Evolutionary conservation across 78 protist genomes (phyloP).

Genomic region (Dictyostelium brefeldianum): DNA sequence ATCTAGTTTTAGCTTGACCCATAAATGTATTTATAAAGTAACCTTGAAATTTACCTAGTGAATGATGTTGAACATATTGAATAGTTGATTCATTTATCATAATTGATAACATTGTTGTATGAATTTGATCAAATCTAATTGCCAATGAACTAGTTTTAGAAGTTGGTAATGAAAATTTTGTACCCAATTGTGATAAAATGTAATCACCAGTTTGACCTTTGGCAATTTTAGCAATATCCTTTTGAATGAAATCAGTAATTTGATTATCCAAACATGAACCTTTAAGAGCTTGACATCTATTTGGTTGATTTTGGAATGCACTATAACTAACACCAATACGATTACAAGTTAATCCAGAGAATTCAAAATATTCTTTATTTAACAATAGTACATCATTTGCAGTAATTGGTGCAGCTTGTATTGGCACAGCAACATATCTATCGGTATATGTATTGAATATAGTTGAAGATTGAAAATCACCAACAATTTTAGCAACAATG

Average conservation of each 20-base stretch:
- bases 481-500: neutral
- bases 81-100: neutral
- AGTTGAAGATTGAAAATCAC: conserved; percentile 16
- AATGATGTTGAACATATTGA: neutral
- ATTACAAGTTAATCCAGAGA: neutral
- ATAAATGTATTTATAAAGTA: conserved; percentile 13
- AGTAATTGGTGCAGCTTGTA: neutral
- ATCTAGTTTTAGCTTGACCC: conserved; percentile 8
- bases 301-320: conserved; percentile 59
- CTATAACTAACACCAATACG: conserved; percentile 26
- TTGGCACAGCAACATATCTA: neutral
- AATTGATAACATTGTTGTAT: neutral
- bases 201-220: neutral
- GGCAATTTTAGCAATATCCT: neutral
- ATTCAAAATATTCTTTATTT: neutral
- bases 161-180: neutral
- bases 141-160: neutral
- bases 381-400: neutral
- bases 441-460: neutral
- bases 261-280: conserved; percentile 37
- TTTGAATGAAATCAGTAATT: neutral
- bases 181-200: neutral
- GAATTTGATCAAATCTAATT: neutral
- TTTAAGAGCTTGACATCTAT: conserved; percentile 3
- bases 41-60: conserved; percentile 16